These are phyloP conservation scores for Cercophora sp. DNA, from an alignment of 495 filamentous ascomycete species.

Conservation along the genomic window DNA sequence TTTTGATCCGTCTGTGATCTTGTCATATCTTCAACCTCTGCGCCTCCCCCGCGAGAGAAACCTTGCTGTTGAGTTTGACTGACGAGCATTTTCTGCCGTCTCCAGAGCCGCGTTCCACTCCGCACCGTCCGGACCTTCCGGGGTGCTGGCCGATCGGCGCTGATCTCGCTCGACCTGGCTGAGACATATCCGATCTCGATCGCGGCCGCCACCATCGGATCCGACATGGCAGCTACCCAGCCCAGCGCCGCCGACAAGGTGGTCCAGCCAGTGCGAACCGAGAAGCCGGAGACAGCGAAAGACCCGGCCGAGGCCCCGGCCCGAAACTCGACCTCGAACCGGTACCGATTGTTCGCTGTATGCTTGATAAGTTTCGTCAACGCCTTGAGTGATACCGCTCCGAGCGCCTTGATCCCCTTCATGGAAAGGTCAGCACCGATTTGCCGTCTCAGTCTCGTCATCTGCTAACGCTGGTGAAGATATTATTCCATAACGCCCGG, in stretches of 20 bases:
- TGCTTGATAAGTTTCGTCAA: conserved; percentile 53
- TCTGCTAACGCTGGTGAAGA: conserved; percentile 13
- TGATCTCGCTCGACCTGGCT: neutral
- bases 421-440: conserved; percentile 55
- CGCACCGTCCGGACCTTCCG: too few relatives aligned
- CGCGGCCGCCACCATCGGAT: too few relatives aligned
- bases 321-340: conserved; percentile 27
- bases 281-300: neutral
- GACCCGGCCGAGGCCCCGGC: neutral
- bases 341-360: conserved; percentile 39
- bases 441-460: neutral
- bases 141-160: too few relatives aligned
- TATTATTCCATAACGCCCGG: conserved; percentile 66
- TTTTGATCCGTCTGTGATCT: neutral
- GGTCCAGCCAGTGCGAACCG: neutral
- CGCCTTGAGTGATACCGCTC: conserved; percentile 60
- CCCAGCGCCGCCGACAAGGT: neutral
- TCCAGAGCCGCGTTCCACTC: too few relatives aligned
- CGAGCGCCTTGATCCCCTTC: conserved; percentile 71
- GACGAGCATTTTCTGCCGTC: too few relatives aligned
- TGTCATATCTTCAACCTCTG: neutral
- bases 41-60: too few relatives aligned
- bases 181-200: neutral
- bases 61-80: too few relatives aligned
- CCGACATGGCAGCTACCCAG: too few relatives aligned